Base-by-base conservation (phyloP, 2,329 filamentous ascomycete genomes). In the Xylariaceae sp. region DNA sequence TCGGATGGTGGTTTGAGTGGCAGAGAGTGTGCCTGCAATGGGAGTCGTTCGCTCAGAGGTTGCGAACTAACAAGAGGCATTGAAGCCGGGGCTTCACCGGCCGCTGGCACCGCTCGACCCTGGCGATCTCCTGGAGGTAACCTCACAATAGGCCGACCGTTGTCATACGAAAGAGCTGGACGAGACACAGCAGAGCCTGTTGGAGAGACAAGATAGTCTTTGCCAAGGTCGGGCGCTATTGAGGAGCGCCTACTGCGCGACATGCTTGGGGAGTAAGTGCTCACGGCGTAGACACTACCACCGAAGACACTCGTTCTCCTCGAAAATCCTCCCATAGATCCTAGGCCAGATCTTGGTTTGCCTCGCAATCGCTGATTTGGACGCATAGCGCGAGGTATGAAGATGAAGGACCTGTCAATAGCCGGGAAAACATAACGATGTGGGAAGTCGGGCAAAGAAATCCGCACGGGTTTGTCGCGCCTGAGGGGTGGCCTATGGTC, bases 381-480 rank as follows among this genome's bases (percentile, higher is more conserved):
- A 62, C 94, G 84, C 75, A 96, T 81, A 8, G 92, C 92, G 62
- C 94, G 83, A 9, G 94, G 94, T 57, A 99, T 99, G 73, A 99
- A 99, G 65, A 96, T 95, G 71, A 99, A 99, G 0, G 94, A 97
- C 61, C 94, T 80, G 65, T 96, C 91, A 46, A 83, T 79, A 2
- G 91, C 88, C 4, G 94, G 94, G 72, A 94, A 96, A 57, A 96
- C 91, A 71, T 96, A 96, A 59, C 88, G 84, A 37, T 90, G 88
- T 9, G 84, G 77, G 60, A 88, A 81, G 31, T 87, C 80, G 1
- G 94, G 92, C 42, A 99, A 78, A 6, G 91, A 96, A 62, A 99
- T 89, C 49, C 94, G 87, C 41, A 97, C 94, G 6, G 94, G 94
- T 70, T 97, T 99, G 74, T 99, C 94, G 64, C 94, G 86, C 59